phyloP scores from a whole-genome alignment of 768 basidiomycete genomes.

The Lactarius akahatsu region DNA sequence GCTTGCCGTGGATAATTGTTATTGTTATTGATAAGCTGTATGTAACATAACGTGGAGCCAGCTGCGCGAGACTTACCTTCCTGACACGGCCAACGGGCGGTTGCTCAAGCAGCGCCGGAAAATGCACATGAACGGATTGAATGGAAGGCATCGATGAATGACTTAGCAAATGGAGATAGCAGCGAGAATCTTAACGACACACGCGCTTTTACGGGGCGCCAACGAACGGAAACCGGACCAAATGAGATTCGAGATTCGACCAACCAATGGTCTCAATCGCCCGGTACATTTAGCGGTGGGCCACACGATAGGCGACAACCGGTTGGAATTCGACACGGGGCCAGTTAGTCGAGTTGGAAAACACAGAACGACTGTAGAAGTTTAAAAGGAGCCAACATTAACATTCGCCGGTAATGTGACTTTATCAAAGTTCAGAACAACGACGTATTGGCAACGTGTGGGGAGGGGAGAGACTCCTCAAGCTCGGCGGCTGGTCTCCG shows the following conservation, averaged over 20 bases:
- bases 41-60: constrained; percentile 16
- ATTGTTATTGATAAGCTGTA: constrained; percentile 19
- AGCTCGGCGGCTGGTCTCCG: not conserved
- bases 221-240: constrained; percentile 15
- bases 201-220: constrained; percentile 16
- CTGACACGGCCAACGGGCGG: constrained; percentile 38
- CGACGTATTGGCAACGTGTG: not conserved
- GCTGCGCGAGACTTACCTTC: constrained; percentile 32
- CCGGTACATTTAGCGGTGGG: constrained; percentile 2
- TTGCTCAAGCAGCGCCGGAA: constrained; percentile 35
- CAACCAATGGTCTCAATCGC: constrained; percentile 16
- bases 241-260: constrained; percentile 15
- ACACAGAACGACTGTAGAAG: constrained; percentile 8
- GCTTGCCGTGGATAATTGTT: constrained; percentile 23
- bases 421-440: not conserved
- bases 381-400: constrained; percentile 11
- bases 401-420: constrained; percentile 11
- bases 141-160: constrained; percentile 28
- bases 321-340: constrained; percentile 2
- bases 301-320: constrained; percentile 7
- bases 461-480: not conserved
- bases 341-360: constrained; percentile 11
- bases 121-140: constrained; percentile 35
- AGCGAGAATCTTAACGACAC: constrained; percentile 19
- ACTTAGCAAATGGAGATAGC: constrained; percentile 25